phyloP scores from a whole-genome alignment of 352 stramenopile genomes.

The Phytophthora capsici region DNA sequence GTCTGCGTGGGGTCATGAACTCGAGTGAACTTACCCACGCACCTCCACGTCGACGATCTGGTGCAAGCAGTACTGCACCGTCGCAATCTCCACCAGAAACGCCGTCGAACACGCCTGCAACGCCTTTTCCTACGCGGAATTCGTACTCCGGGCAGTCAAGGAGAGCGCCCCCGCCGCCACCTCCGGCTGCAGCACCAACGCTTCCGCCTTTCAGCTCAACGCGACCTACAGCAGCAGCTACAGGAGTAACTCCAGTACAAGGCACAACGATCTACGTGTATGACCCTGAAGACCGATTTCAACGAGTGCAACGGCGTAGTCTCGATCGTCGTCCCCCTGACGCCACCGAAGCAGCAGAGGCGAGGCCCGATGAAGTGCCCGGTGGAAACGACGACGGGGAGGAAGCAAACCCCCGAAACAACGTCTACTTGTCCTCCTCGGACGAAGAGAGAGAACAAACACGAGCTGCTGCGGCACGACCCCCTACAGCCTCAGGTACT shows the following conservation, averaged over 20 bases:
- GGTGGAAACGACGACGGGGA: slow-evolving; percentile 9
- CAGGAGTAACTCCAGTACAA: slow-evolving; percentile 22
- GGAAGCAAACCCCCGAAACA: slow-evolving; percentile 3
- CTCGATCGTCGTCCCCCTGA: slow-evolving; percentile 14
- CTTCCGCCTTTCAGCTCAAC: slow-evolving; percentile 16
- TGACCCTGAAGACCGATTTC: slow-evolving; percentile 45
- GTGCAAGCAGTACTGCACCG: slow-evolving; percentile 1
- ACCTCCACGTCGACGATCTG: slow-evolving; percentile 35
- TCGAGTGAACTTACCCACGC: slow-evolving; percentile 67
- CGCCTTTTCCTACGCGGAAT: slow-evolving; percentile 7
- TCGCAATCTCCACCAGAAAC: slow-evolving; percentile 24
- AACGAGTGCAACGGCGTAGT: slow-evolving; percentile 43
- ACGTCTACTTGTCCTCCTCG: slow-evolving; percentile 23
- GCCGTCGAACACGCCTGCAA: slow-evolving; percentile 13
- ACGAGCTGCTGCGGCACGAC: slow-evolving; percentile 2
- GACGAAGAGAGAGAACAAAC: slow-evolving; percentile 39
- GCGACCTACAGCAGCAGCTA: slow-evolving; percentile 1
- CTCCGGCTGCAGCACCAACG: slow-evolving; percentile 13
- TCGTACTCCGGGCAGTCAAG: slow-evolving; percentile 1
- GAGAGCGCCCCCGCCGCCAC: slow-evolving; percentile 22
- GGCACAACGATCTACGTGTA: slow-evolving; percentile 57
- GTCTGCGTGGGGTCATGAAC: slow-evolving; percentile 77
- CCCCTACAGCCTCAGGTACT: slow-evolving; percentile 4
- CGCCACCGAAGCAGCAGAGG: not conserved
- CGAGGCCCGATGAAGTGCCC: slow-evolving; percentile 8